Evolutionary conservation across 345 rosid species (phyloP).

Genomic region (Conringia planisiliqua): DNA sequence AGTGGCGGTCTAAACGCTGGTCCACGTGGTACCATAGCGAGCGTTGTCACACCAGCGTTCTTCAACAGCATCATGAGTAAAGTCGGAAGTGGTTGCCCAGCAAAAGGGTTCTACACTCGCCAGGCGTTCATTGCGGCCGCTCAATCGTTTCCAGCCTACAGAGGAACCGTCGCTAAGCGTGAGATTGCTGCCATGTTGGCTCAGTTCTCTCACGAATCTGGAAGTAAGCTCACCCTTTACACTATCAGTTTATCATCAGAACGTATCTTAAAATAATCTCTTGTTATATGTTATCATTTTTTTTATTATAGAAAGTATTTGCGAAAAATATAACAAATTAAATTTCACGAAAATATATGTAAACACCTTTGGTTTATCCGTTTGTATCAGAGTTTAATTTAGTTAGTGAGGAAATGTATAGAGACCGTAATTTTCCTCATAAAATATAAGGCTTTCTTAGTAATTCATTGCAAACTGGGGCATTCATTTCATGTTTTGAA

Average conservation of each 20-base stretch:
- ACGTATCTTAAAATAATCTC: not conserved
- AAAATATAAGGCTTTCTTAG: not conserved
- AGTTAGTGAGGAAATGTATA: not conserved
- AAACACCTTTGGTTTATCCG: not conserved
- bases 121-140: constrained; percentile 32
- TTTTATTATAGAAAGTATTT: not conserved
- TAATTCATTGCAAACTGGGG: not conserved
- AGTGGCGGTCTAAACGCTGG: constrained; percentile 27
- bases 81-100: constrained; percentile 38
- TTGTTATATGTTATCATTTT: not conserved
- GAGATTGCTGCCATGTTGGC: constrained; percentile 57
- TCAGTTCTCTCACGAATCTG: constrained; percentile 49
- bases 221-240: constrained; percentile 37
- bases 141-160: constrained; percentile 27
- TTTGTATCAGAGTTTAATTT: too few relatives aligned
- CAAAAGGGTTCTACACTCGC: constrained; percentile 49
- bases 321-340: not conserved
- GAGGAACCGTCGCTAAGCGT: constrained; percentile 45
- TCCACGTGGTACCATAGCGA: constrained; percentile 37
- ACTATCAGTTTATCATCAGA: not conserved
- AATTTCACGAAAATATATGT: not conserved
- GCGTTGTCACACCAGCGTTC: constrained; percentile 42
- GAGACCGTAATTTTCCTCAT: not conserved
- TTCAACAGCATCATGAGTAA: constrained; percentile 43
- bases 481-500: not conserved